A percentile compares a stretch with the other conserved stretches of the same genome.
These are phyloP conservation scores for Ceratocystis cubensis DNA, from an alignment of 2,329 filamentous ascomycete species.

Conservation along the genomic window DNA sequence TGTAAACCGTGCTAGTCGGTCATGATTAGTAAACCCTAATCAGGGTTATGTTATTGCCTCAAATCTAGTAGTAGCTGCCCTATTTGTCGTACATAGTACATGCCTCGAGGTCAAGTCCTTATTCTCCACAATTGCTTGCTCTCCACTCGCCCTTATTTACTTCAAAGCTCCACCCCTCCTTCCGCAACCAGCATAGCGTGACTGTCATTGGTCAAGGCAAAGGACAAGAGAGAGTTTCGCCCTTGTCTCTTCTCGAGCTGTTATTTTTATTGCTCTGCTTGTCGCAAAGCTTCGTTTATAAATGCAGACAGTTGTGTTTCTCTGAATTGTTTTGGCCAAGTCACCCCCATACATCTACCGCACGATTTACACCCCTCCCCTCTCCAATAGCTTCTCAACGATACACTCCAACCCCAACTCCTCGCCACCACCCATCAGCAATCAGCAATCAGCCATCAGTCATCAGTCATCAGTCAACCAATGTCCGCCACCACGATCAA, in stretches of 20 bases:
- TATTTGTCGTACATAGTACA: not conserved
- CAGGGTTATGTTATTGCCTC: not conserved
- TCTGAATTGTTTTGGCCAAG: not conserved
- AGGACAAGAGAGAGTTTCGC: slow-evolving; percentile 1
- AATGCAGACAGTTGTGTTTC: not conserved
- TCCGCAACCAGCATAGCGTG: slow-evolving; percentile 1
- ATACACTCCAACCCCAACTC: too few species aligned
- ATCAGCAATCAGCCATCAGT: too few species aligned
- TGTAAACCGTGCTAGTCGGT: not conserved
- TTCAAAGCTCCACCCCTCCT: slow-evolving; percentile 6
- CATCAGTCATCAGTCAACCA: not conserved
- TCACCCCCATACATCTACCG: not conserved
- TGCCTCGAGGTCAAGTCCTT: not conserved
- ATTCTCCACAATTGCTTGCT: not conserved
- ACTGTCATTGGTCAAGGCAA: slow-evolving; percentile 2
- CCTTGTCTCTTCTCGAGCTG: not conserved
- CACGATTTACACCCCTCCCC: not conserved
- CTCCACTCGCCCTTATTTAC: not conserved
- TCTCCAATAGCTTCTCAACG: too few species aligned
- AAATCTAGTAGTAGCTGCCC: not conserved
- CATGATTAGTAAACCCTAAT: not conserved
- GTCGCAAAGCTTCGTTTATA: not conserved
- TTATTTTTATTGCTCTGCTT: not conserved
- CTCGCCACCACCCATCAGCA: too few species aligned
- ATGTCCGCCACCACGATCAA: slow-evolving; percentile 31